Base-by-base conservation (phyloP, 2,329 filamentous ascomycete species). In the Ophiocordyceps polyrhachis-furcata region DNA sequence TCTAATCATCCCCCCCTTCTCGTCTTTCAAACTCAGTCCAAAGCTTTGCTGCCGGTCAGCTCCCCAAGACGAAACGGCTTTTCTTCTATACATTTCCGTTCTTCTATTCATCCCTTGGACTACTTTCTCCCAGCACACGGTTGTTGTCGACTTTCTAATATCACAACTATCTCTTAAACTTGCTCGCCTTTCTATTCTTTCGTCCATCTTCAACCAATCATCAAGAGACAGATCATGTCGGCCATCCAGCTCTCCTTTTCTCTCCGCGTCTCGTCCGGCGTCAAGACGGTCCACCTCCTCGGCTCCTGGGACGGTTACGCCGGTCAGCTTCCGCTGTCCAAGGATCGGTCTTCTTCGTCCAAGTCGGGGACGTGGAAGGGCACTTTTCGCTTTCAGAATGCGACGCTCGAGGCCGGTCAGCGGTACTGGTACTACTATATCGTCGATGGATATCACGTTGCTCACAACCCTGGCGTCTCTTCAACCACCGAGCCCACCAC, bases 371-470 rank as follows among this genome's bases (percentile, higher is more conserved):
- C 83, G 55, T 96, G 89, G 87, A 84, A 88, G 64, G 91, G 89
- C 59, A 93, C 86, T 58, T 95, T 98, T 73, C 82, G 86, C 69
- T 95, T 98, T 70, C 83, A 91, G 68, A 82, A 81, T 61, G 68
- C 77, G 50, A 89, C 85, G 48, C 76, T 96, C 56, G 80, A 89
- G 71, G 73, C 85, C 56, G 87, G 89, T 62, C 79, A 85, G 62
- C 81, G 89, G 62, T 96, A 96, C 79, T 98, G 91, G 91, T 98
- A 96, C 80, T 98, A 98, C 79, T 98, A 95, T 75, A 95, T 96
- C 79, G 91, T 96, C 65, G 91, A 98, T 64, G 91, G 91, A 56
- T 95, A 95, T 78, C 88, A 95, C 65, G 82, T 93, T 63, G 88
- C 88, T 49, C 89, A 96, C 74, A 91, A 96, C 69, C 88, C 89